These are phyloP conservation scores for Neurospora sp. DNA, from an alignment of 495 filamentous ascomycete species.

Conservation along the genomic window DNA sequence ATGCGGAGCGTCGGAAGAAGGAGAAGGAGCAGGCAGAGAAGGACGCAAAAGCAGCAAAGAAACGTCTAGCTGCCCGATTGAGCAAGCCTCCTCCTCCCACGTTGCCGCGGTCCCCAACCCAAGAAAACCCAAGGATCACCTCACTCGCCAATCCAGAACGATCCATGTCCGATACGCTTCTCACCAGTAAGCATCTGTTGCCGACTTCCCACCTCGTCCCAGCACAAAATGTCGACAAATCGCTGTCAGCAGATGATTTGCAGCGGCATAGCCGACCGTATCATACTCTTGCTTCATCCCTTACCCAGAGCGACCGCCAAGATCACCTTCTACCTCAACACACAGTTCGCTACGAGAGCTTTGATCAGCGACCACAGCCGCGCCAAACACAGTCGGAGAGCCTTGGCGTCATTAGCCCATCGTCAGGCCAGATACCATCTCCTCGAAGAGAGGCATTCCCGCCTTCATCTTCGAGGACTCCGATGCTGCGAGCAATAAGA, in stretches of 20 bases:
- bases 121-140: conserved; percentile 1
- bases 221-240: conserved; percentile 5
- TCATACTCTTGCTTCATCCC: conserved; percentile 13
- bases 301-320: not conserved
- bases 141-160: conserved; percentile 12
- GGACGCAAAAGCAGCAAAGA: conserved; percentile 24
- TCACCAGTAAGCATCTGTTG: conserved; percentile 9
- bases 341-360: not conserved
- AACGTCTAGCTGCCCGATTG: conserved; percentile 15
- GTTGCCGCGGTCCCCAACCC: conserved; percentile 7
- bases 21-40: conserved; percentile 31
- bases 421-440: not conserved
- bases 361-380: conserved; percentile 1
- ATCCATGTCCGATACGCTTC: conserved; percentile 22
- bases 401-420: not conserved
- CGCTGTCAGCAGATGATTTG: conserved; percentile 13
- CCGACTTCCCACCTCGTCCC: not conserved
- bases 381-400: conserved; percentile 6
- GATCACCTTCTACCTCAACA: not conserved
- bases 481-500: conserved; percentile 17
- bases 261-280: conserved; percentile 10
- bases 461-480: conserved; percentile 25
- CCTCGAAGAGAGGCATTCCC: conserved; percentile 15
- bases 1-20: conserved; percentile 31
- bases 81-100: conserved; percentile 24